These are phyloP conservation scores for Gyrodon lividus DNA, from an alignment of 768 basidiomycete genomes.

Conservation along the genomic window DNA sequence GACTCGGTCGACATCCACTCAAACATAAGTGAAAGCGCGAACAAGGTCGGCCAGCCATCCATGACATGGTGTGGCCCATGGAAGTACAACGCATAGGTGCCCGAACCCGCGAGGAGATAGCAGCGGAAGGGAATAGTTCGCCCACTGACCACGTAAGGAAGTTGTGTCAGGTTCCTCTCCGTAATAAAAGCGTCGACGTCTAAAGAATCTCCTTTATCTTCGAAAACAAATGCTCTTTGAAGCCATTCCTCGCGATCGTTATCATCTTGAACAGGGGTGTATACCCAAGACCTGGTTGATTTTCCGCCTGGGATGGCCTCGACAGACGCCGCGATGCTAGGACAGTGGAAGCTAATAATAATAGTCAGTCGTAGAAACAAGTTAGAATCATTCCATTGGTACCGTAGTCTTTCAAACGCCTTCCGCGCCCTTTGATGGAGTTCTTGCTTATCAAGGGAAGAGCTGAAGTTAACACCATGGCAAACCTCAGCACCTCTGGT, in stretches of 20 bases:
- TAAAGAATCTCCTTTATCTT: slow-evolving; percentile 16
- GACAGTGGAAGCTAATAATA: neutral
- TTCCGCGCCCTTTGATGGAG: neutral
- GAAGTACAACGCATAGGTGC: slow-evolving; percentile 23
- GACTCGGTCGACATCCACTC: slow-evolving; percentile 21
- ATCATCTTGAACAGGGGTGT: slow-evolving; percentile 15
- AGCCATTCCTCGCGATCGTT: slow-evolving; percentile 23
- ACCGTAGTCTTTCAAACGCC: slow-evolving; percentile 3
- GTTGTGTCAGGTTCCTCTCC: slow-evolving; percentile 5
- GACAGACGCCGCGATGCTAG: slow-evolving; percentile 1
- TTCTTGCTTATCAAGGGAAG: neutral
- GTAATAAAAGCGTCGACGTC: slow-evolving; percentile 16
- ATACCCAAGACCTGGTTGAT: slow-evolving; percentile 11
- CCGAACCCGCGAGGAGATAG: slow-evolving; percentile 7
- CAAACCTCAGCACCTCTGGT: neutral
- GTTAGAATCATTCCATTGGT: neutral
- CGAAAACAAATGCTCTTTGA: slow-evolving; percentile 16
- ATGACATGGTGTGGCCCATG: slow-evolving; percentile 22
- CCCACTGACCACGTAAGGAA: slow-evolving; percentile 13
- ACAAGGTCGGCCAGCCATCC: slow-evolving; percentile 21
- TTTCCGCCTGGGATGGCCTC: too few species aligned
- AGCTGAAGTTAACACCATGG: neutral
- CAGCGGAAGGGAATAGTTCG: slow-evolving; percentile 1
- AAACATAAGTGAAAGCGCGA: slow-evolving; percentile 21
- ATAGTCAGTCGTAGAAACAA: too few species aligned